These are phyloP conservation scores for Cercospora sesami DNA, from an alignment of 2,329 filamentous ascomycete genomes.

Conservation along the genomic window DNA sequence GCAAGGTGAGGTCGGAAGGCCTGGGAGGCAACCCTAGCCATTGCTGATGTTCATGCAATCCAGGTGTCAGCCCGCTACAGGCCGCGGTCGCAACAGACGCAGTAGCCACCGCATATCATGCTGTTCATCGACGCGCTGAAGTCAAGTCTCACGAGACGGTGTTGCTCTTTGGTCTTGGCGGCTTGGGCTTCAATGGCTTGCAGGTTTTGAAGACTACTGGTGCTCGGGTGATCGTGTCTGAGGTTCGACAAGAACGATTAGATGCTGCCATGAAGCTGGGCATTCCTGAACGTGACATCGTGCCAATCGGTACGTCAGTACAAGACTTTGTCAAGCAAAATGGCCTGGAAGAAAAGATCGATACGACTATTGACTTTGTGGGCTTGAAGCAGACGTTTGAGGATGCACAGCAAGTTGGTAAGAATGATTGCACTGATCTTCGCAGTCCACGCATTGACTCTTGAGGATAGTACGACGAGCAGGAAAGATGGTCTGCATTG, in stretches of 20 bases:
- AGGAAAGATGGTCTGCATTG: not conserved
- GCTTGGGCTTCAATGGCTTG: not conserved
- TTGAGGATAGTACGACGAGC: not conserved
- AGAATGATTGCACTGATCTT: too few relatives aligned
- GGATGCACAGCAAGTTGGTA: conserved; percentile 42
- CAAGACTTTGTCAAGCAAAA: not conserved
- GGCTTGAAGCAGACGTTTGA: conserved; percentile 41
- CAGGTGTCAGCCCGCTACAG: not conserved
- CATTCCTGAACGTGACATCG: not conserved
- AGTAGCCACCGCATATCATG: not conserved
- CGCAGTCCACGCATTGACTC: not conserved
- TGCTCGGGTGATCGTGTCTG: not conserved
- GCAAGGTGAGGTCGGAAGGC: not conserved
- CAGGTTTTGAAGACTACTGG: not conserved
- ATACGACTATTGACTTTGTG: conserved; percentile 23
- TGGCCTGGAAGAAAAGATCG: conserved; percentile 17
- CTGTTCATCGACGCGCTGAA: not conserved
- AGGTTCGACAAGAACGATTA: not conserved
- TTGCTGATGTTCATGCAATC: not conserved
- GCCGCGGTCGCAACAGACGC: not conserved
- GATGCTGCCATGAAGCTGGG: not conserved
- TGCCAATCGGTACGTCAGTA: not conserved
- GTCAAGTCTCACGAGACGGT: not conserved
- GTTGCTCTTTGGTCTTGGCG: not conserved
- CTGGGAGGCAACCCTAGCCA: too few relatives aligned